Evolutionary conservation across 2,329 filamentous ascomycete genomes (phyloP), one percentile per base, ranked within the genome.

Genomic region (Fusarium sarcochroum): DNA sequence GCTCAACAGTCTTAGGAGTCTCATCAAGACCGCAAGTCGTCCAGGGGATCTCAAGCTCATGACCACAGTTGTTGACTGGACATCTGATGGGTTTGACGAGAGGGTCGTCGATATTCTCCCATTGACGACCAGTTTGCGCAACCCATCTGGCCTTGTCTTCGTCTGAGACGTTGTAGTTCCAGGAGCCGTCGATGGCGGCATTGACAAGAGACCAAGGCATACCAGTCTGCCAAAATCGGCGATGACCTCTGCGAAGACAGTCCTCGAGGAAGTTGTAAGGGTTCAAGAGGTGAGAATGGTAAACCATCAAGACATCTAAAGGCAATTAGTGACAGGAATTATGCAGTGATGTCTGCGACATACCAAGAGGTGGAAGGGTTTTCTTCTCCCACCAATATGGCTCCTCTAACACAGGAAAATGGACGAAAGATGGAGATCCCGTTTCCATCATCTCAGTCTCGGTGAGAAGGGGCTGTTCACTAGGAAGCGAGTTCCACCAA

Each of bases 211-310:
- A 67, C 90, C 89, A 93, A 0, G 90, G 91, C 61, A 93, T 82
- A 0, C 85, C 85, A 1, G 82, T 82, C 4, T 81, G 80, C 88
- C 90, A 92, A 5, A 75, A 54, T 2, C 59, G 40, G 1, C 71
- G 54, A n/a, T 61, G 44, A 0, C 72, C 72, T 44, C 47, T 59
- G 5, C 61, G 53, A 2, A 75, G 15, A 18, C 70, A 75, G 21
- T 75, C 73, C 49, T 74, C 72, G 4, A 72, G 34, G 6, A 11
- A 85, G 75, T 71, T 87, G 81, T 88, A 81, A 0, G 91, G 91
- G 62, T 92, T 93, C 3, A 93, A 83, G 83, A 91, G 87, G 67
- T 91, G 90, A 0, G 89, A 80, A 76, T 93, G 91, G 88, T 89
- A 92, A 0, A 93, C 89, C 88, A 93, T 89, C 14, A 93, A 76